Evolutionary conservation across 2,329 filamentous ascomycete genomes (phyloP).

Genomic region (Fusarium torulosum): DNA sequence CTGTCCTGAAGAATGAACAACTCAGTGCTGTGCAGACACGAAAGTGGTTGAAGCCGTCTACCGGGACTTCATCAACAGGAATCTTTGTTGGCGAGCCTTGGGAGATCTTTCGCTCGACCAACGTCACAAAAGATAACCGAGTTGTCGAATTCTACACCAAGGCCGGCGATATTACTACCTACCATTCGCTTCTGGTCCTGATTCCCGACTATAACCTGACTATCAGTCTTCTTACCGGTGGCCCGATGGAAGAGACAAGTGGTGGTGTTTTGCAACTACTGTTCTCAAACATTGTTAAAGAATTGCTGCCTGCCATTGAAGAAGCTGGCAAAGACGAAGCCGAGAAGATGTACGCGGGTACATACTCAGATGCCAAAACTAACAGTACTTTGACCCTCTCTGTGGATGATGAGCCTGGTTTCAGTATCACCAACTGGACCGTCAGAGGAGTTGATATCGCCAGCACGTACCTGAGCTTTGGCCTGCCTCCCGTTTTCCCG

Average conservation of each 20-base stretch:
- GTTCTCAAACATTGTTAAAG: neutral
- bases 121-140: conserved; percentile 24
- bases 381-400: conserved; percentile 15
- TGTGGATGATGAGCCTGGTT: conserved; percentile 4
- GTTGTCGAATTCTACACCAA: conserved; percentile 32
- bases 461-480: conserved; percentile 5
- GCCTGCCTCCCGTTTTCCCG: neutral
- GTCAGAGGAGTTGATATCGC: conserved; percentile 18
- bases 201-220: conserved; percentile 24
- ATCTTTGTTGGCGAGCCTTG: conserved; percentile 5
- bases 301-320: conserved; percentile 10
- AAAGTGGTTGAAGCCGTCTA: conserved; percentile 26
- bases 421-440: conserved; percentile 21
- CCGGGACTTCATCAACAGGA: conserved; percentile 2
- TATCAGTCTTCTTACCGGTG: neutral
- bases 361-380: neutral
- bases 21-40: neutral
- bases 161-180: conserved; percentile 9
- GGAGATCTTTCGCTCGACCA: conserved; percentile 27
- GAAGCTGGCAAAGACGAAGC: conserved; percentile 21
- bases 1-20: neutral
- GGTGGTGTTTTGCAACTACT: neutral
- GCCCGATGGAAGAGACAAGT: neutral
- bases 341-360: conserved; percentile 5
- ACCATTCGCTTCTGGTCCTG: conserved; percentile 7